Base-by-base conservation (phyloP, 2,329 filamentous ascomycete species). In the Fusarium zealandicum region DNA sequence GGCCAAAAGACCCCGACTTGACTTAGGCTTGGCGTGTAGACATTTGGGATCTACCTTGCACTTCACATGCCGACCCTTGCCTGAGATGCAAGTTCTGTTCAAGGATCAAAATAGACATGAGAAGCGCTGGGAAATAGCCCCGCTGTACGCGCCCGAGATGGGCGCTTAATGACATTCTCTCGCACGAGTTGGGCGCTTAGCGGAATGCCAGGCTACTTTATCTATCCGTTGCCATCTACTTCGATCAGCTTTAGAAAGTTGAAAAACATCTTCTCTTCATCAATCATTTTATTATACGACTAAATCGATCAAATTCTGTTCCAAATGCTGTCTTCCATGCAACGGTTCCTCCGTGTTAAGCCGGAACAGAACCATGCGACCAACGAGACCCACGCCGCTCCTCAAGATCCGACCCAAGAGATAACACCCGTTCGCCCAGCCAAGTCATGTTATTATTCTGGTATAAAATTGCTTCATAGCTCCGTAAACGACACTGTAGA, bases 131-230 rank as follows among this genome's bases (percentile, higher is more conserved):
- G 33, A 44, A 54, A 28, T 37, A 17, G n/a, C 31, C 42, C 47
- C 20, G 18, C 39, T 11, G 30, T 9, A 18, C 8, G 37, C 11
- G 17, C 5, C 13, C 20, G 6, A 32, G 5, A n/a, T 32, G 31
- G 41, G 45, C 56, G 33, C 50, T 55, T 59, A 44, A 3, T 2
- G 39, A 35, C 0, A 4, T n/a, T 6, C 30, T 14, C 28, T n/a
- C 16, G 28, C 7, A 17, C 9, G 25, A 1, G 25, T 6, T 39
- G 14, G 45, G 51, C 55, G 57, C 57, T 59, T 59, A 56, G n/a
- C 54, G 12, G 8, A 30, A 12, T 25, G 20, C n/a, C 33, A 48
- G 51, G 28, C 38, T 40, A 14, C 6, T 1, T 2, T 20, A 3
- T 20, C 5, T 18, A 14, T 25, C 22, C 22, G n/a, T 16, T 31